Evolutionary conservation across 2,329 filamentous ascomycete genomes (phyloP), one percentile per base, ranked within the genome.

Genomic region (Curvularia spicifera): DNA sequence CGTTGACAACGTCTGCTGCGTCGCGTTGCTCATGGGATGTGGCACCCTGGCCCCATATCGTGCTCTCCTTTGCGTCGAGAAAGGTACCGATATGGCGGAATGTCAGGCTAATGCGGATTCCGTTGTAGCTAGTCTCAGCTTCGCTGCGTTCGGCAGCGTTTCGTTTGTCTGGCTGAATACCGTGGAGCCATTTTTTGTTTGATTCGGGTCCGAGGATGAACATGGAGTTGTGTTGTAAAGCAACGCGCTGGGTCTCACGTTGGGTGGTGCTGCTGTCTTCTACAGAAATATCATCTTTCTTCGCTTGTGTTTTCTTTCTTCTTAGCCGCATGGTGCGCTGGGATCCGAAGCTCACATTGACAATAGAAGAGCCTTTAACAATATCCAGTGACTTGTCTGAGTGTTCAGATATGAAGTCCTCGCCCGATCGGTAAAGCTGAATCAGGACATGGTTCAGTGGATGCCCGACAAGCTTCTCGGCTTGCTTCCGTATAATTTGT

Each of bases 371-470:
- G 4, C 84, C 87, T 26, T 85, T 86, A 12, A 87, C 88, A 56
- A 99, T 95, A 74, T 99, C 95, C 24, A 99, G 82, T 0, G 94
- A 97, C 79, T 99, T 99, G 75, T 99, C 95, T 39, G 92, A 96
- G 72, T 99, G 95, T 73, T 99, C 95, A 0, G 91, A 95, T 61
- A 99, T 99, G 73, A 92, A 92, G 77, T 99, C 95, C 47, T 86
- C 87, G 2, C 94, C 91, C 66, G 85, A 84, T n/a, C 95, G 91
- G 72, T 99, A 99, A 57, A 93, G 85, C 72, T 99, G 95, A 45
- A 99, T 96, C 47, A 99, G 80, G 1, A 89, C 93, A 73, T 99
- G 95, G 70, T 99, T 99, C 42, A 99, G 78, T 0, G 85, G 80
- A 70, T 98, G 95, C 0, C 91, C 89, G 1, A 96, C 83, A 15